phyloP scores from a whole-genome alignment of 2,329 filamentous ascomycete genomes.

The Trichoderma sp. region DNA sequence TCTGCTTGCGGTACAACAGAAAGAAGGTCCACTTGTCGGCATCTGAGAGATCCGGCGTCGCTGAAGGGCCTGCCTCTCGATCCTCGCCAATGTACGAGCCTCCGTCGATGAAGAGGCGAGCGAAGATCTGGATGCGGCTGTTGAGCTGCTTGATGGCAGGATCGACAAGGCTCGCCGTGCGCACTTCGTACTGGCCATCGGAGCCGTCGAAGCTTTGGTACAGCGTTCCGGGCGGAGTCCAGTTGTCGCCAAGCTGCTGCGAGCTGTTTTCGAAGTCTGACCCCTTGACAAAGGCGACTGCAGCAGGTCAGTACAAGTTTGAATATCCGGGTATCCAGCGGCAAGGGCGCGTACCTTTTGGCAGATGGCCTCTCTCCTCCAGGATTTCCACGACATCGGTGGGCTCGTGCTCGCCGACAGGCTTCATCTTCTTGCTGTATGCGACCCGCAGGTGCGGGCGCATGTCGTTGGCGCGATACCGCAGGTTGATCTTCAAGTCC shows the following conservation, averaged over 20 bases:
- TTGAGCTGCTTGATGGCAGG: conserved; percentile 69
- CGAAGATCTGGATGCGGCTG: conserved; percentile 78
- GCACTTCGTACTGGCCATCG: conserved; percentile 76
- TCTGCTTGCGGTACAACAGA: conserved; percentile 73
- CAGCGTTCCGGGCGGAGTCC: conserved; percentile 75
- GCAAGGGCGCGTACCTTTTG: conserved; percentile 56
- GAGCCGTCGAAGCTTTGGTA: conserved; percentile 64
- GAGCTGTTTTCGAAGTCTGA: conserved; percentile 64
- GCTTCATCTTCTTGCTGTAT: conserved; percentile 70
- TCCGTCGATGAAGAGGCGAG: conserved; percentile 89
- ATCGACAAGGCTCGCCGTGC: conserved; percentile 75
- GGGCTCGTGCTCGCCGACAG: conserved; percentile 68
- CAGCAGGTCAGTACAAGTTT: conserved; percentile 11
- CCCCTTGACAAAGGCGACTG: conserved; percentile 68
- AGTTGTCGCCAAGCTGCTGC: conserved; percentile 48
- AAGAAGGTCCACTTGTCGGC: conserved; percentile 90
- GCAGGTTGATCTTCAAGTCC: conserved; percentile 73
- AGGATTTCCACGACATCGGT: conserved; percentile 69
- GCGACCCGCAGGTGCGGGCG: conserved; percentile 72
- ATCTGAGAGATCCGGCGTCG: conserved; percentile 68
- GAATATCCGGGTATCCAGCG: no score
- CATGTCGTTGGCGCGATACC: conserved; percentile 70
- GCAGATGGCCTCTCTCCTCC: conserved; percentile 66
- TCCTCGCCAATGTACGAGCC: conserved; percentile 69
- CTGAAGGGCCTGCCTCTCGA: conserved; percentile 51